Base-by-base conservation (phyloP, 768 basidiomycete species). In the Pholiota molesta region DNA sequence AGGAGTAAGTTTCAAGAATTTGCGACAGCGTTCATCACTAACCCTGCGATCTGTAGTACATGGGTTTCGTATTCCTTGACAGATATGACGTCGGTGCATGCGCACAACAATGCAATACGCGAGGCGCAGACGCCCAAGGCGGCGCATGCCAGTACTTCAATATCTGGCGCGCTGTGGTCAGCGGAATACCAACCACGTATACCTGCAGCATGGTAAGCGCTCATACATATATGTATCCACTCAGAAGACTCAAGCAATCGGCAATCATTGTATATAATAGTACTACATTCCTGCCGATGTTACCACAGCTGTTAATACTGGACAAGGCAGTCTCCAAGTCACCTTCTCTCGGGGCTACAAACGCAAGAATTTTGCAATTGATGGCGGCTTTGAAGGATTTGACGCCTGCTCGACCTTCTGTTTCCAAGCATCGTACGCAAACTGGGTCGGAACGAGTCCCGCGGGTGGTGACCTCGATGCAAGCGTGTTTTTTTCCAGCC, bases 141-240 rank as follows among this genome's bases (percentile, higher is more conserved):
- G 81, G 80, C 42, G 74, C 72, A 3, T 82, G 81, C 66, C 74
- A 75, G 58, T 82, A 75, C 71, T 80, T 82, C 69, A 82, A 82
- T 61, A 81, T 82, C 66, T 82, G 79, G 80, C 76, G 78, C 19
- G 80, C 79, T 5, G 68, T 81, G 23, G 76, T 80, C 1, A 65
- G 75, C 58, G 79, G 78, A 3, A 53, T 65, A 10, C 79, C 81
- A 0, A 80, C 77, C 2, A 79, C 78, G 0, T 81, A 81, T 66
- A 77, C 77, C 21, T 81, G 80, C 69, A 76, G 77, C 62, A 74
- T 81, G 58, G 58, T 59, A 17, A 3, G 58, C 26, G 14, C 49
- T 3, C 9, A 2, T 35, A 21, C 16, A 13, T 52, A 40, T 49
- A 8, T 17, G 28, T 40, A 5, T 3, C 3, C 33, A 37, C 35